Base-by-base conservation (phyloP, 2,329 filamentous ascomycete species). In the Ophiostoma tasmaniense region DNA sequence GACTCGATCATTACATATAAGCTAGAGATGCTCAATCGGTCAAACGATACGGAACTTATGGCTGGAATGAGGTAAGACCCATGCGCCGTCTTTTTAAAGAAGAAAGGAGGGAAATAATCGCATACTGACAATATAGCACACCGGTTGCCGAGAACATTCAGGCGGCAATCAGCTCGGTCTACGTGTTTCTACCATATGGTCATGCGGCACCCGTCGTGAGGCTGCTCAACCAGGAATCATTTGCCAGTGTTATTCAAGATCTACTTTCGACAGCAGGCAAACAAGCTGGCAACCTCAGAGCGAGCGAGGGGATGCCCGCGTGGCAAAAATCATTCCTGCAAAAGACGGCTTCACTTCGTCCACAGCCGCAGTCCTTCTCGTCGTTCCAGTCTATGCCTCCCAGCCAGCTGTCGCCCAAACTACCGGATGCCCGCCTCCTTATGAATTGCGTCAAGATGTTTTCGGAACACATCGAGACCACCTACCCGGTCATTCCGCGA, bases 401-500 rank as follows among this genome's bases (percentile, higher is more conserved):
- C 33, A 37, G 28, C 61, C 22, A 35, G 22, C 35, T 45, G 14
- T 45, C 59, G 20, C 22, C 28, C 3, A 37, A 25, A 13, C 7
- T 64, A 2, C 45, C 35, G 2, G 66, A 69, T 37, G 3, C 28
- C 1, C 69, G 6, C 55, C 55, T 7, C 68, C 64, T 11, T 52
- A 69, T 64, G 33, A 25, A 64, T 1, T 73, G 70, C n/a, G 64
- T 67, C 2, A 25, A 67, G 5, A 50, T 25, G 1, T 73, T 70
- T 37, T 59, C 52, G 1, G 37, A 33, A 14, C 70, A 73, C 66
- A 70, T 73, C 22, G 64, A 71, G 17, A 8, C 17, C 10, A 17
- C 71, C 2, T 70, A 70, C 28, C 72, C 71, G 1, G 35, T 73
- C n/a, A 20, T 73, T 11, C 64, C 70, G 0, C 17, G n/a, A 1